Evolutionary conservation across 140 eudicot species (phyloP), one percentile per base, ranked within the genome.

Genomic region (Ambrosia hybrid): DNA sequence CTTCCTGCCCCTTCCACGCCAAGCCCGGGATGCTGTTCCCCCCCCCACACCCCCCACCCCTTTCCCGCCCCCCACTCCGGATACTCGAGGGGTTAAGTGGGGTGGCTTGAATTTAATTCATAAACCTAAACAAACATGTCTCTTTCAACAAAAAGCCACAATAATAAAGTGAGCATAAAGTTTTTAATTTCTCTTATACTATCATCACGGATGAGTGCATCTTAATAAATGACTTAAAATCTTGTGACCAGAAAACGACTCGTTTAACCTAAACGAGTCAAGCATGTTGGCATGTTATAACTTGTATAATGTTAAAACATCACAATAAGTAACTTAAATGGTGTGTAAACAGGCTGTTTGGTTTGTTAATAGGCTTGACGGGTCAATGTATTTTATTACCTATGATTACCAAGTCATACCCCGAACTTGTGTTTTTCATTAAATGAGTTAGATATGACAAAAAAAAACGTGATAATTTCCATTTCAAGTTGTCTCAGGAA

Each of bases 111-210:
- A 67, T 56, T 55, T 15, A 61, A 60, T 68, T 62, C 73, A 55
- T 67, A 21, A 83, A 65, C 45, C 75, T 71, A 71, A 58, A 53
- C 38, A 64, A 71, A 51, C 33, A 75, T 52, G 38, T 81, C 79
- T 12, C 73, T 84, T 75, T 81, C 84, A 70, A 67, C 60, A 68
- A 73, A 76, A 80, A 71, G 72, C 37, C 36, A 16, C 46, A 33
- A 71, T 57, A 73, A 69, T 72, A 8, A 59, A 57, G 43, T 52
- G 82, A 2, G 39, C 64, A 73, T 62, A 81, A 78, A 70, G 63
- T 73, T 49, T 21, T 51, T 51, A 61, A 59, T 51, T 52, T 58
- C 9, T n/a, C 11, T 37, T 10, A 52, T 5, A 1, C 51, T 45
- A 45, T 45, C 8, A 45, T 9, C 9, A 45, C 2, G 5, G 6